Evolutionary conservation across 345 rosid genomes (phyloP).

Genomic region (Stellera chamaejasme): DNA sequence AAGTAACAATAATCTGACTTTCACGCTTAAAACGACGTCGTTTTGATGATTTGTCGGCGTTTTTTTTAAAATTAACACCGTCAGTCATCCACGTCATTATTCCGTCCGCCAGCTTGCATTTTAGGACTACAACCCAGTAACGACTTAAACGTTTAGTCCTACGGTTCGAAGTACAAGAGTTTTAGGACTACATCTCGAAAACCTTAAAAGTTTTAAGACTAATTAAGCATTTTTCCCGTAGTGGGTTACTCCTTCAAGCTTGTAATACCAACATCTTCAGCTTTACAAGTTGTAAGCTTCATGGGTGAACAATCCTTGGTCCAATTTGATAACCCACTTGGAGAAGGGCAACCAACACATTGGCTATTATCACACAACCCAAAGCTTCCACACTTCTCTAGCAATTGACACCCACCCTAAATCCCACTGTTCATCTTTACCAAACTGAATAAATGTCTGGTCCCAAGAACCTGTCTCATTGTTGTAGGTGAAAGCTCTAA

Average conservation of each 20-base stretch:
- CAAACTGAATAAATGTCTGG: conserved; percentile 26
- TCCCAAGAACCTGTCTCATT: conserved; percentile 26
- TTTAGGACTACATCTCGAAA: too few relatives aligned
- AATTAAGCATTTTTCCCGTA: too few relatives aligned
- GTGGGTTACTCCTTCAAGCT: conserved; percentile 39
- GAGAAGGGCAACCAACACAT: conserved; percentile 40
- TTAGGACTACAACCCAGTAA: too few relatives aligned
- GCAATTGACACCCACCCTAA: conserved; percentile 36
- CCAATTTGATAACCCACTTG: conserved; percentile 32
- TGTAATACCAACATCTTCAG: conserved; percentile 23
- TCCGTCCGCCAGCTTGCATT: too few relatives aligned
- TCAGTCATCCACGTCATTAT: too few relatives aligned
- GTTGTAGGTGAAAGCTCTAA: conserved; percentile 28
- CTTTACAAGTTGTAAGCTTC: conserved; percentile 19
- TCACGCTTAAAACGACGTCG: too few relatives aligned
- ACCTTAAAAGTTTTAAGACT: too few relatives aligned
- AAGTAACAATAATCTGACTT: too few relatives aligned
- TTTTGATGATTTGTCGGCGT: too few relatives aligned
- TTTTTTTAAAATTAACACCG: too few relatives aligned
- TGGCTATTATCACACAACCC: conserved; percentile 33
- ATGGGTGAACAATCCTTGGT: conserved; percentile 19
- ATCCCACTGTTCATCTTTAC: conserved; percentile 6
- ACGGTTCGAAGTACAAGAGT: too few relatives aligned
- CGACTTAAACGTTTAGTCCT: too few relatives aligned
- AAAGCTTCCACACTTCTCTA: conserved; percentile 29